Base-by-base conservation (phyloP, 2,329 filamentous ascomycete genomes). In the Xylariaceae sp. region DNA sequence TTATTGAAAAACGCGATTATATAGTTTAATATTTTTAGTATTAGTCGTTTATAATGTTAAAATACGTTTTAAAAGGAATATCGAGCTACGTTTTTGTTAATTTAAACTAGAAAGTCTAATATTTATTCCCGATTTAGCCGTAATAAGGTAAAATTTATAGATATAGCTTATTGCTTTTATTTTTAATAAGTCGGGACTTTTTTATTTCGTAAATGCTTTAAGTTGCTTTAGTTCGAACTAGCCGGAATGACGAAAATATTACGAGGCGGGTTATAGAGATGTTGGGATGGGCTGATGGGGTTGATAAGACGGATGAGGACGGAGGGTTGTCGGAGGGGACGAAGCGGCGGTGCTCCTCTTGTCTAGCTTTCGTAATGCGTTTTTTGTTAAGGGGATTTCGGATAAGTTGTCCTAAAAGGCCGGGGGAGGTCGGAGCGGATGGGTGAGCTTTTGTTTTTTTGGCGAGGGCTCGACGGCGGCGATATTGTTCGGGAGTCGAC, bases 361-460 rank as follows among this genome's bases (percentile, higher is more conserved):
- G 19, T 37, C 20, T 22, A 37, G 19, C 19, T 37, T 22, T 37
- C 20, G 20, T 20, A 37, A 22, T 4, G 20, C 20, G 14, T 14
- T 37, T 22, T 14, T 19, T 7, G 20, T 37, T 20, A 37, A 14
- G 5, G 14, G 6, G 6, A 21, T 20, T 12, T 37, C 10, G 6
- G 36, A 10, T 20, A 37, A 20, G 36, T 37, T 37, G 14, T 37
- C 36, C 36, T 20, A 37, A 21, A 37, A 37, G n/a, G n/a, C n/a
- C n/a, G n/a, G n/a, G n/a, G n/a, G n/a, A n/a, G n/a, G n/a, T n/a
- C n/a, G n/a, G n/a, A n/a, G n/a, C n/a, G n/a, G n/a, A n/a, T n/a
- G n/a, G n/a, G n/a, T n/a, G n/a, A n/a, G n/a, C n/a, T n/a, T n/a
- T n/a, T n/a, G n/a, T n/a, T n/a, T n/a, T n/a, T n/a, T n/a, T n/a